Percentiles rank a stretch among this genome's conserved stretches.
These are phyloP conservation scores for Artemisia annua DNA, from an alignment of 129 eudicot species.

Conservation along the genomic window DNA sequence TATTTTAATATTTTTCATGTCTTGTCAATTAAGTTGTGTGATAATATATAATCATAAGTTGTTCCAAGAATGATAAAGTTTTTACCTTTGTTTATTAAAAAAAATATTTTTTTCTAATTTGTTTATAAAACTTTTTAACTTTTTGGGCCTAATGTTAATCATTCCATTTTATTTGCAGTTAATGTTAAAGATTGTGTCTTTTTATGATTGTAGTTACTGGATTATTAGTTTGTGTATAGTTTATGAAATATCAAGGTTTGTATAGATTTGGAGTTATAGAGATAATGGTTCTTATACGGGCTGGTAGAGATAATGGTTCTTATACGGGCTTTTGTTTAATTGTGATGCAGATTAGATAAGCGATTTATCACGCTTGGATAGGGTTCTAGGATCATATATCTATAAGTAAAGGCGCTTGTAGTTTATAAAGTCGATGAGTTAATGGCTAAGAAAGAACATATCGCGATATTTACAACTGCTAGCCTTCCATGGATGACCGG, in stretches of 20 bases:
- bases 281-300: too few relatives aligned
- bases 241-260: too few relatives aligned
- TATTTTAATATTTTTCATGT: too few relatives aligned
- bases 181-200: not conserved
- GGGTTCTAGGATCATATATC: not conserved
- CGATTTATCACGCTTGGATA: slow-evolving; percentile 9
- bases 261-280: not conserved
- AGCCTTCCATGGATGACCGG: slow-evolving; percentile 99
- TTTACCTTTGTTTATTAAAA: not conserved
- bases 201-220: too few relatives aligned
- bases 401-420: slow-evolving; percentile 15
- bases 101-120: not conserved
- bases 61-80: not conserved
- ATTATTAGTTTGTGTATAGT: too few relatives aligned
- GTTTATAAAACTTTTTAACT: too few relatives aligned
- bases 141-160: not conserved
- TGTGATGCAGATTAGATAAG: slow-evolving; percentile 31
- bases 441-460: slow-evolving; percentile 77
- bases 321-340: slow-evolving; percentile 4
- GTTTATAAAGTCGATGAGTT: slow-evolving; percentile 40
- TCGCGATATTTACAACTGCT: slow-evolving; percentile 94
- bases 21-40: too few relatives aligned
- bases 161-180: too few relatives aligned
- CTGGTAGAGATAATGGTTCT: too few relatives aligned
- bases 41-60: too few relatives aligned